Evolutionary conservation across 2,329 filamentous ascomycete genomes (phyloP), one percentile per base, ranked within the genome.

Genomic region (Intubia oerlemansii): DNA sequence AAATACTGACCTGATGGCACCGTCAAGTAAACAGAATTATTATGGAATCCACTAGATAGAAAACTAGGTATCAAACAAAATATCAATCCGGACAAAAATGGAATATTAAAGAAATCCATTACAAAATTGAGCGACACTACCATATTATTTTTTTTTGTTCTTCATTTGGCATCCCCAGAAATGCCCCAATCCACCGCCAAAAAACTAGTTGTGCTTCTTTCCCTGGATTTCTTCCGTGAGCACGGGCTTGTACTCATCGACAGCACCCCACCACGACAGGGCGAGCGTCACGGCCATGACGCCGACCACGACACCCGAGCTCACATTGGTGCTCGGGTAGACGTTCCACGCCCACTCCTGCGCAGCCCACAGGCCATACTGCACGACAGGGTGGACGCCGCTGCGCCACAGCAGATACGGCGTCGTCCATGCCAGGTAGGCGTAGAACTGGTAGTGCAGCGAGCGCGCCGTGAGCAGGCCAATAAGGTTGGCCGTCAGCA

Each of bases 291-390:
- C 44, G 12, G 67, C 66, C 41, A 95, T 55, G 22, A 69, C 66
- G 15, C 59, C 59, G 10, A 98, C 77, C 7, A 82, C 84, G 11
- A 59, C 53, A 10, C 44, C 46, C 5, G 65, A 69, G 44, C 64
- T 69, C 27, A 44, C 34, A 17, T 51, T 43, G 5, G 64, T 69
- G 45, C 81, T 91, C n/a, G 84, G 84, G 45, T 77, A 93, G 8
- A 84, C 69, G 41, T 93, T 91, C 84, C 84, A 93, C 10, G 78
- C 80, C 72, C 76, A 84, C 49, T 93, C 84, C 50, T 93, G 84
- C 34, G 66, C 58, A 4, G 58, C 62, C 76, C 79, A 92, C 8
- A 84, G 50, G 4, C 51, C 52, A 42, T 73, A 73, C 39, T 81
- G 65, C 18, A 75, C 42, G 9, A 74, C 44, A 0, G 76, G 73